A percentile compares a stretch with the other conserved stretches of the same genome.
Conservation (phyloP, 164 flowering plant genomes). For the Tetracentron sinense region DNA sequence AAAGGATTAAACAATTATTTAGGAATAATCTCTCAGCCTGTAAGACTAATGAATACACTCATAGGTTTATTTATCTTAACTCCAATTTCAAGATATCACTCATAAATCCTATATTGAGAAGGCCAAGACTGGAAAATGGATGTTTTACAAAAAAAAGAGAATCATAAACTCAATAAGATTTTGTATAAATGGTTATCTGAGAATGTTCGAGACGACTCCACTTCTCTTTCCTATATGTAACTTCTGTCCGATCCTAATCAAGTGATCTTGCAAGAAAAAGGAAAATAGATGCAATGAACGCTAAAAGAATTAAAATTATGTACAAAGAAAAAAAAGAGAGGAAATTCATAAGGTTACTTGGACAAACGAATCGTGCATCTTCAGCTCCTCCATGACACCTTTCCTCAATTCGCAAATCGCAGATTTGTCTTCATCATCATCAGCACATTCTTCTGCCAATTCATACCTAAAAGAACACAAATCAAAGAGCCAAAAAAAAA, state of each 20-base stretch:
- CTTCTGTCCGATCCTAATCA: neutral
- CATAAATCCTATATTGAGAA: neutral
- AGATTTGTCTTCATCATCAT: slow-evolving; percentile 65
- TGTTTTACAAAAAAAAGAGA: too few relatives aligned
- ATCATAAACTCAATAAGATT: neutral
- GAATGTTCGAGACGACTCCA: neutral
- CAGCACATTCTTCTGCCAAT: slow-evolving; percentile 61
- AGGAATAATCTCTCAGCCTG: too few relatives aligned
- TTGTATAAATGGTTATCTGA: neutral
- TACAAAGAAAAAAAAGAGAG: neutral
- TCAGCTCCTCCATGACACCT: slow-evolving; percentile 47
- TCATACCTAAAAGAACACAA: slow-evolving; percentile 32
- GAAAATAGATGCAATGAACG: neutral
- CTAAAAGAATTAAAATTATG: neutral
- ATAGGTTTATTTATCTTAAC: too few relatives aligned
- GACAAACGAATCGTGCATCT: slow-evolving; percentile 53
- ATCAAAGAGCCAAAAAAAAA: slow-evolving; percentile 4
- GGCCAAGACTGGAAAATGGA: neutral
- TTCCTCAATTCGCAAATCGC: slow-evolving; percentile 48
- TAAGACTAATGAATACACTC: too few relatives aligned
- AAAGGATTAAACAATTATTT: too few relatives aligned
- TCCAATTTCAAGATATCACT: too few relatives aligned
- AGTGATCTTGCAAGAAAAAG: neutral
- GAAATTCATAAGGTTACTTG: slow-evolving; percentile 24
- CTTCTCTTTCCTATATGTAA: neutral